phyloP scores from a whole-genome alignment of 2,329 filamentous ascomycete genomes.

The Sclerotinia subarctica region DNA sequence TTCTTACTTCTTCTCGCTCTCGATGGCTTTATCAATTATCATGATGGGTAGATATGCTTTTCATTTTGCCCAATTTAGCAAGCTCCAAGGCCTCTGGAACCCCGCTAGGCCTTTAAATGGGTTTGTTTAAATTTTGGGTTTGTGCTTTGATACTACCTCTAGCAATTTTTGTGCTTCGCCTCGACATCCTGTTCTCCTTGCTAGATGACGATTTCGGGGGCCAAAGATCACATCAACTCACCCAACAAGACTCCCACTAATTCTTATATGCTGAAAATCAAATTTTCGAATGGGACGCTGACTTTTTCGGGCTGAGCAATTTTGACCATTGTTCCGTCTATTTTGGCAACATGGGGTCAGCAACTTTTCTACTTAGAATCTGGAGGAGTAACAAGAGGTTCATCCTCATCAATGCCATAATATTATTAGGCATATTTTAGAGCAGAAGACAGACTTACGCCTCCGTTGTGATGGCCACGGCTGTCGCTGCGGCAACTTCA shows the following conservation, averaged over 20 bases:
- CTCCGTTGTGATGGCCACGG: constrained; percentile 55
- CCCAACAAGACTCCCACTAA: constrained; percentile 46
- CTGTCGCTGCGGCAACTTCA: constrained; percentile 47
- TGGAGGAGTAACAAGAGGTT: neutral
- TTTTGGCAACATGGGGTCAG: constrained; percentile 7
- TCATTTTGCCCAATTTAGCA: constrained; percentile 51
- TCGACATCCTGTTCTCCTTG: constrained; percentile 39
- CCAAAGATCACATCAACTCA: constrained; percentile 18
- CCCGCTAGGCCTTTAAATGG: constrained; percentile 51
- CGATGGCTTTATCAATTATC: constrained; percentile 44
- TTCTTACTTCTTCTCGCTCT: constrained; percentile 29
- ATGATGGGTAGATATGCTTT: constrained; percentile 55
- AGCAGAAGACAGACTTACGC: constrained; percentile 40
- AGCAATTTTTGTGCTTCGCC: constrained; percentile 49
- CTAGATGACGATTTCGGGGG: constrained; percentile 14
- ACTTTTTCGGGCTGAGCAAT: constrained; percentile 51
- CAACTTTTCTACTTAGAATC: neutral
- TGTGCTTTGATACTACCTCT: constrained; percentile 44
- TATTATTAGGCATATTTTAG: neutral
- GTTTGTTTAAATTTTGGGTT: constrained; percentile 50
- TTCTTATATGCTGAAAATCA: constrained; percentile 53
- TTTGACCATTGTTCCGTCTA: constrained; percentile 51
- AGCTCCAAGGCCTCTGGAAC: constrained; percentile 50
- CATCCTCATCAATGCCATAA: constrained; percentile 13
- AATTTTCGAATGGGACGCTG: constrained; percentile 43